Evolutionary conservation across 768 basidiomycete species (phyloP).

Genomic region (Chalciporus piperatus): DNA sequence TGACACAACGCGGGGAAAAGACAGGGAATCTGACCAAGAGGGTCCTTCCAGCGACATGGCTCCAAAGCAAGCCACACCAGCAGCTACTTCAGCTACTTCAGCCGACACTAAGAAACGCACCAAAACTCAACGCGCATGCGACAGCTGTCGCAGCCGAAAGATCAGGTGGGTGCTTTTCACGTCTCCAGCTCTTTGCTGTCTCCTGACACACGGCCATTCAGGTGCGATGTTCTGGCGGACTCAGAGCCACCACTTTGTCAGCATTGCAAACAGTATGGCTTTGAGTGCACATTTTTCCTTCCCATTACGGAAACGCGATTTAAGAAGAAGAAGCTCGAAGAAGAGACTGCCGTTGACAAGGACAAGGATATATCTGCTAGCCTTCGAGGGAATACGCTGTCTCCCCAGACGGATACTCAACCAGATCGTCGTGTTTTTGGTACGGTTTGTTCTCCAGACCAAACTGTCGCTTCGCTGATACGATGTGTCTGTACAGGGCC

Average conservation of each 20-base stretch:
- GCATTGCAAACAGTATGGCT: slow-evolving; percentile 91
- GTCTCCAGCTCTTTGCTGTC: background rate
- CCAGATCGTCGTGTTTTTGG: slow-evolving; percentile 65
- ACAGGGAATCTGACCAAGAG: slow-evolving; percentile 63
- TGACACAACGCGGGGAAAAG: slow-evolving; percentile 36
- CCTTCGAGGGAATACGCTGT: slow-evolving; percentile 34
- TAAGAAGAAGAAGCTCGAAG: slow-evolving; percentile 90
- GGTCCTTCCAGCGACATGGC: slow-evolving; percentile 46
- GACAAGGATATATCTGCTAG: slow-evolving; percentile 34
- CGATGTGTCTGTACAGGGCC: slow-evolving; percentile 59
- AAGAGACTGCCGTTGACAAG: slow-evolving; percentile 48
- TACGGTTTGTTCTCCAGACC: slow-evolving; percentile 33
- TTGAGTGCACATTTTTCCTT: slow-evolving; percentile 96
- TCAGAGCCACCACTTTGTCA: slow-evolving; percentile 80
- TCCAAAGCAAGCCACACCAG: slow-evolving; percentile 32
- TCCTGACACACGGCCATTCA: slow-evolving; percentile 14
- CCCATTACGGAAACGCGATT: slow-evolving; percentile 99
- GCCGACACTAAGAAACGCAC: slow-evolving; percentile 82
- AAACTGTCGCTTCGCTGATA: slow-evolving; percentile 17
- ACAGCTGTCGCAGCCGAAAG: slow-evolving; percentile 87
- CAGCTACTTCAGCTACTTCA: slow-evolving; percentile 28
- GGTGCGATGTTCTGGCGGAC: slow-evolving; percentile 84
- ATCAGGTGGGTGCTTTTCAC: slow-evolving; percentile 53
- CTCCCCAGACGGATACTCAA: slow-evolving; percentile 47
- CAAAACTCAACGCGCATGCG: slow-evolving; percentile 91